Conservation (phyloP, 202 grass and related monocot genomes). For the Panicum hallii region DNA sequence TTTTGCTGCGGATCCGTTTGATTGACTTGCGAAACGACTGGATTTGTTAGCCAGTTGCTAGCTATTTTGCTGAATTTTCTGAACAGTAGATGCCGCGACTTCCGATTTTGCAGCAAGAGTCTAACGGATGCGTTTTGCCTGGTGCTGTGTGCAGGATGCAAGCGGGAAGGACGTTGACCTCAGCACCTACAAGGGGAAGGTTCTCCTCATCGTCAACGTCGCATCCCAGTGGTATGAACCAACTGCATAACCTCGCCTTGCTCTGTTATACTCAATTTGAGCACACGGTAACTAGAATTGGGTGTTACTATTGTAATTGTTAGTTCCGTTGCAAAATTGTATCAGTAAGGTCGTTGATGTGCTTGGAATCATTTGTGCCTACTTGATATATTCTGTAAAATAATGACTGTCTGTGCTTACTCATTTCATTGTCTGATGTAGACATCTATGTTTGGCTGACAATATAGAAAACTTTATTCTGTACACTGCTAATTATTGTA, state of each 20-base stretch:
- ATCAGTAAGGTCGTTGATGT: not conserved
- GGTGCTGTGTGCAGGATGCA: constrained; percentile 58
- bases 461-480: constrained; percentile 9
- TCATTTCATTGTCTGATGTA: constrained; percentile 5
- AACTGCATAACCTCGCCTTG: not conserved
- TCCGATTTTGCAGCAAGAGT: not conserved
- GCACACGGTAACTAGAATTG: not conserved
- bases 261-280: not conserved
- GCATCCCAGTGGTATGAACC: constrained; percentile 85
- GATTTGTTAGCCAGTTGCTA: not conserved
- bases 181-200: constrained; percentile 87
- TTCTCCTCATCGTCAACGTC: constrained; percentile 92
- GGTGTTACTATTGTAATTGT: not conserved
- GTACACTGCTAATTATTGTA: constrained; percentile 40
- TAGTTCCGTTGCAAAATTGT: not conserved
- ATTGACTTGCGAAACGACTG: not conserved
- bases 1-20: not conserved
- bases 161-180: constrained; percentile 89
- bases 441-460: not conserved
- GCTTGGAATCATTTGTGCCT: not conserved
- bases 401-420: not conserved
- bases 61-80: not conserved
- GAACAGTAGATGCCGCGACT: not conserved
- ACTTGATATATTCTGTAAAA: constrained; percentile 12
- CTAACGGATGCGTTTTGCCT: constrained; percentile 8